These are phyloP conservation scores for Penicillium dipodomyicola DNA, from an alignment of 495 filamentous ascomycete genomes.

Conservation along the genomic window DNA sequence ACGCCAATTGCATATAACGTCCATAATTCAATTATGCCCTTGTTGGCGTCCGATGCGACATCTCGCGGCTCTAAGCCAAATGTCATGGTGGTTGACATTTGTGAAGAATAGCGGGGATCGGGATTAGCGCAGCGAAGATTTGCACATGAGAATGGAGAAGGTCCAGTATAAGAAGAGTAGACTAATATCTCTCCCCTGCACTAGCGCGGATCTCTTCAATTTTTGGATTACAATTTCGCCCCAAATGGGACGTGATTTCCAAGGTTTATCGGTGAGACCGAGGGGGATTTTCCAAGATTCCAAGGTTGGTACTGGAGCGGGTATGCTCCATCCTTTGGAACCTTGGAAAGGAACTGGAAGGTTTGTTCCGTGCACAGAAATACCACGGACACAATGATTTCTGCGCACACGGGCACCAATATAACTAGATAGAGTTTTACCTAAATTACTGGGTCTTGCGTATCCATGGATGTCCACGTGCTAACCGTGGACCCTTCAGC, in stretches of 20 bases:
- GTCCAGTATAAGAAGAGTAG: background rate
- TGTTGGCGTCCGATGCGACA: slow-evolving; percentile 30
- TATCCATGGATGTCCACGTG: no score
- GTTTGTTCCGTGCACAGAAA: background rate
- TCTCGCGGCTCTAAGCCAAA: slow-evolving; percentile 22
- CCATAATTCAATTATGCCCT: slow-evolving; percentile 44
- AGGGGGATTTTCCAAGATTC: no score
- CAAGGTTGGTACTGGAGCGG: no score
- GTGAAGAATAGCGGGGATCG: background rate
- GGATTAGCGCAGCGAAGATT: background rate
- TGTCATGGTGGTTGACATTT: background rate
- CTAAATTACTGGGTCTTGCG: background rate
- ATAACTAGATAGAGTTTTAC: background rate
- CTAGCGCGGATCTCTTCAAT: background rate
- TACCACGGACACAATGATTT: background rate
- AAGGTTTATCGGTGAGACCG: no score
- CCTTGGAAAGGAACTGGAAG: no score
- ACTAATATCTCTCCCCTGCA: background rate
- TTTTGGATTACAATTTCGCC: background rate
- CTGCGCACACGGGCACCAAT: no score
- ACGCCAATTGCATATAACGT: slow-evolving; percentile 47
- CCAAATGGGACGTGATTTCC: no score
- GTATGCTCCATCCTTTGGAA: no score
- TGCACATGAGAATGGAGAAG: background rate
- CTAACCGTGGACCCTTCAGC: background rate